Evolutionary conservation across 495 filamentous ascomycete species (phyloP).

Genomic region (Apodospora peruviana): DNA sequence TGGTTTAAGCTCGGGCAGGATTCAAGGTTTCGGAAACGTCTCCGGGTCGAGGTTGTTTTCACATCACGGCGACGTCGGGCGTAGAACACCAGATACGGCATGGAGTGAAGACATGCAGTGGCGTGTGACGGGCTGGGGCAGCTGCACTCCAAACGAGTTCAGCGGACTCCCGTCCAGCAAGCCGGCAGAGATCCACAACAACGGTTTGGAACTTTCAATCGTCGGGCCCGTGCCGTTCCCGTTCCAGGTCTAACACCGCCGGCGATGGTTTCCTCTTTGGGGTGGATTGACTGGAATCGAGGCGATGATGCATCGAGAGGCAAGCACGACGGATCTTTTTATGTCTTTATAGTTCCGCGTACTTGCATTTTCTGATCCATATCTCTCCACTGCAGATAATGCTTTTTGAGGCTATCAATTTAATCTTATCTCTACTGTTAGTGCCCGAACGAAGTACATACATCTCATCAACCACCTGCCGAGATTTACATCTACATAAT

Average conservation of each 20-base stretch:
- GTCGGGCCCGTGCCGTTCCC: neutral
- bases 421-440: too few relatives aligned
- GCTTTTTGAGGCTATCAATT: too few relatives aligned
- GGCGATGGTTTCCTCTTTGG: neutral
- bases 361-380: too few relatives aligned
- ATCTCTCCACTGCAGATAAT: too few relatives aligned
- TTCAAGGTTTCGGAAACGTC: neutral
- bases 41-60: neutral
- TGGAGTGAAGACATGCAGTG: neutral
- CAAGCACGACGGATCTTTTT: too few relatives aligned
- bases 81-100: neutral
- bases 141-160: neutral
- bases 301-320: neutral
- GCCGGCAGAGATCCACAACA: too few relatives aligned
- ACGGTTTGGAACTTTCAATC: neutral
- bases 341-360: too few relatives aligned
- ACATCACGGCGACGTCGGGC: neutral
- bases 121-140: neutral
- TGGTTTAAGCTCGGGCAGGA: too few relatives aligned
- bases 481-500: too few relatives aligned
- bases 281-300: neutral
- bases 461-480: too few relatives aligned
- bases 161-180: neutral
- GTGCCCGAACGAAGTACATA: too few relatives aligned
- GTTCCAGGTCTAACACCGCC: neutral